A percentile compares a stretch with the other conserved stretches of the same genome.
These are phyloP conservation scores for Boechera divaricarpa DNA, from an alignment of 345 rosid species.

Conservation along the genomic window DNA sequence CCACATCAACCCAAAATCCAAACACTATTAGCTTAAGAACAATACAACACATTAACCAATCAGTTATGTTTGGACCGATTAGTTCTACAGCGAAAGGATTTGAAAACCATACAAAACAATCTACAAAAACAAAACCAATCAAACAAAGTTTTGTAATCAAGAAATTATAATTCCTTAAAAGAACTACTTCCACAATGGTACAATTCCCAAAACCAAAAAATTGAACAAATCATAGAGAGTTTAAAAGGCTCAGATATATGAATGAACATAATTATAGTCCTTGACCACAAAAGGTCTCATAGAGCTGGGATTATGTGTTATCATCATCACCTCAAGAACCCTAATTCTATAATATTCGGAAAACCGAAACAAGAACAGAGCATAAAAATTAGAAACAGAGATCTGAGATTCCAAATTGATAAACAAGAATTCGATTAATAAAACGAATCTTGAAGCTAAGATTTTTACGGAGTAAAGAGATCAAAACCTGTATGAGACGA, in stretches of 20 bases:
- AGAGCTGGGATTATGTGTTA: conserved; percentile 50
- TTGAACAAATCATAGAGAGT: not conserved
- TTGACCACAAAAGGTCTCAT: conserved; percentile 48
- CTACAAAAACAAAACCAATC: not conserved
- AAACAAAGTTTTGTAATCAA: not conserved
- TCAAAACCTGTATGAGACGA: not conserved
- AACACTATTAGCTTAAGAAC: not conserved
- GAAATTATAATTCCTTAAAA: too few species aligned
- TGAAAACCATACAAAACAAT: too few species aligned
- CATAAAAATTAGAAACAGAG: not conserved
- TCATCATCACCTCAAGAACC: conserved; percentile 35
- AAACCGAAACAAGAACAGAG: not conserved
- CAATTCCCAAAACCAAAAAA: not conserved
- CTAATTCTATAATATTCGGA: not conserved
- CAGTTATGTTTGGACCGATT: too few species aligned
- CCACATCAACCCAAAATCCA: conserved; percentile 27
- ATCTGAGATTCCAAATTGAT: not conserved
- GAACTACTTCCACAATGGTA: too few species aligned
- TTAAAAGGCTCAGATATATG: conserved; percentile 31
- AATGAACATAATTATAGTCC: conserved; percentile 47
- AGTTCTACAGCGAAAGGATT: too few species aligned
- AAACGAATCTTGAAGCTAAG: not conserved
- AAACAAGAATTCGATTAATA: not conserved
- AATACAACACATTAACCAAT: too few species aligned
- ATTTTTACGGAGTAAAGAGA: not conserved